Percentiles rank a stretch among this genome's conserved stretches.
These are phyloP conservation scores for Eucommia ulmoides DNA, from an alignment of 257 asterid genomes.

Conservation along the genomic window DNA sequence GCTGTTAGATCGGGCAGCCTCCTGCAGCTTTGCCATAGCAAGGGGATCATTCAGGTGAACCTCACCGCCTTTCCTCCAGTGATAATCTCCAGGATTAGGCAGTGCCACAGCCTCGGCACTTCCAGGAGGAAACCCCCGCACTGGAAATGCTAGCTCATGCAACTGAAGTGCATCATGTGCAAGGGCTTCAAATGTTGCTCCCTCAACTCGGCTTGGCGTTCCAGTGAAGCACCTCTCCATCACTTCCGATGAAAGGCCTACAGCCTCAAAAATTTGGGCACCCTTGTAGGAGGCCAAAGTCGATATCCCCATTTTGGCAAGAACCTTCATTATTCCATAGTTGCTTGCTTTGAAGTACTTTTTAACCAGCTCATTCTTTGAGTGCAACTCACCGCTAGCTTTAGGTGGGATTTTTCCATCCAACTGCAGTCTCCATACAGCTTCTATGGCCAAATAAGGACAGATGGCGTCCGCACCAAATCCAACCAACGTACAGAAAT, in stretches of 20 bases:
- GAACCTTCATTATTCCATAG: constrained; percentile 98
- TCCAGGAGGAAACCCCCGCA: constrained; percentile 73
- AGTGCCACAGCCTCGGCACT: constrained; percentile 96
- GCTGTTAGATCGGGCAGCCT: constrained; percentile 83
- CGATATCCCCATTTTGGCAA: constrained; percentile 99
- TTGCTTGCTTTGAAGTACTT: constrained; percentile 74
- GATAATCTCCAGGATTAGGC: constrained; percentile 96
- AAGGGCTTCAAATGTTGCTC: constrained; percentile 94
- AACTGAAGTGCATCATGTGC: constrained; percentile 74
- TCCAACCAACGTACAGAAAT: constrained; percentile 93
- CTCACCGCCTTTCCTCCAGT: constrained; percentile 99
- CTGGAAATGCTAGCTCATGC: constrained; percentile 91
- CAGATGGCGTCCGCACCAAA: constrained; percentile 98
- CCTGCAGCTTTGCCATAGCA: constrained; percentile 92
- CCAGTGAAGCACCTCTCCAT: constrained; percentile 89
- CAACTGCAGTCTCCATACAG: constrained; percentile 89
- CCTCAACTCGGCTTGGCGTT: constrained; percentile 98
- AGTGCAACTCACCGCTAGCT: constrained; percentile 63
- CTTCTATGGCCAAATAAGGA: constrained; percentile 89
- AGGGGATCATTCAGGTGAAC: constrained; percentile 91
- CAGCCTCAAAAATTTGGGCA: constrained; percentile 99
- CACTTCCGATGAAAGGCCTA: constrained; percentile 96
- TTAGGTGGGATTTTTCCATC: constrained; percentile 95
- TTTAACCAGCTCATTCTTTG: constrained; percentile 77
- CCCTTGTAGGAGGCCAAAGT: constrained; percentile 98